Conservation (phyloP, 73 alveolate species). For the Paramecium octaurelia region DNA sequence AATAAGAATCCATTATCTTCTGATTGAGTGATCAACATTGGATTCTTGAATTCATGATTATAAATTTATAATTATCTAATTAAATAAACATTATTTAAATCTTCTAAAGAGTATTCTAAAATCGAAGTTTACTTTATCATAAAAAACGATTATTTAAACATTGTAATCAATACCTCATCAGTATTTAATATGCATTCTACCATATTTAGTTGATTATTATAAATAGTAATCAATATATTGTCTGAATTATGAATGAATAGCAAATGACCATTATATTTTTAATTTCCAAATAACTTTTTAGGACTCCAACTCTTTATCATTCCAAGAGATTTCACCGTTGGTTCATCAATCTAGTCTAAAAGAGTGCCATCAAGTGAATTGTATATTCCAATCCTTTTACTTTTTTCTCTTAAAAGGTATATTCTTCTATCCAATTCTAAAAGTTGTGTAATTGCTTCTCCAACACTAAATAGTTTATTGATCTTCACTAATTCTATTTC, state of each 20-base stretch:
- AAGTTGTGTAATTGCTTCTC: not conserved
- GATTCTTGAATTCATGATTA: not conserved
- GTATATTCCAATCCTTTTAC: not conserved
- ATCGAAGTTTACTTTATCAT: not conserved
- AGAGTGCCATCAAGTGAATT: not conserved
- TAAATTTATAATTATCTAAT: not conserved
- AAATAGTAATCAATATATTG: not conserved
- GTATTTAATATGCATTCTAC: not conserved
- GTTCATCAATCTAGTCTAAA: not conserved
- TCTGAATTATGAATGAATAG: not conserved
- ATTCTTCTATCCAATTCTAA: not conserved
- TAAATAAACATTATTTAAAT: not conserved
- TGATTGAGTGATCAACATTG: not conserved
- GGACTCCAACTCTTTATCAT: conserved; percentile 19
- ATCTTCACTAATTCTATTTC: not conserved
- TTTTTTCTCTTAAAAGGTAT: not conserved
- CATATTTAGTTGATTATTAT: not conserved
- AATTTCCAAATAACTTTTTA: not conserved
- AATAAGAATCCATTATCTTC: not conserved
- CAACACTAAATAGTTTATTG: not conserved
- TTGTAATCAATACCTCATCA: not conserved
- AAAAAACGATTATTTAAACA: not conserved
- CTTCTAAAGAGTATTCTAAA: not conserved
- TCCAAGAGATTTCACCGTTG: not conserved
- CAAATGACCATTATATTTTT: not conserved